These are phyloP conservation scores for Helianthus tuberosus DNA, from an alignment of 129 eudicot species.

Conservation along the genomic window DNA sequence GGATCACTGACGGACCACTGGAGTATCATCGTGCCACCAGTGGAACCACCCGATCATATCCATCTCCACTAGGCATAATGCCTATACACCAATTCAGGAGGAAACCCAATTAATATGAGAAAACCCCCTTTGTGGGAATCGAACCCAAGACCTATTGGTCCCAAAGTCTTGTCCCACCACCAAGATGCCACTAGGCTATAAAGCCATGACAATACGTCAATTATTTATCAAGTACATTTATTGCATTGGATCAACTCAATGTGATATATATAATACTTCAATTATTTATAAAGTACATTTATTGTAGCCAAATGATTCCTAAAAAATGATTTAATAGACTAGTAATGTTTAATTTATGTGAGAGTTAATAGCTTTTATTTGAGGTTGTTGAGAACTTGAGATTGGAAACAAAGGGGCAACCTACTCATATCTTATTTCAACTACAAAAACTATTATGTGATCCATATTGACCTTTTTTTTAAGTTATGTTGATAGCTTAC, in stretches of 20 bases:
- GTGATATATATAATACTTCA: not conserved
- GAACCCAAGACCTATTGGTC: too few relatives aligned
- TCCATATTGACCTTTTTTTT: not conserved
- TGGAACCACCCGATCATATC: too few relatives aligned
- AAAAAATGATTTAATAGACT: not conserved
- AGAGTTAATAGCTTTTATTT: conserved; percentile 12
- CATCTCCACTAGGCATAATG: too few relatives aligned
- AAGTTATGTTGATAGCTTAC: conserved; percentile 34
- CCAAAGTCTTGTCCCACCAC: too few relatives aligned
- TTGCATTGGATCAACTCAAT: not conserved
- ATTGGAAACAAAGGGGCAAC: conserved; percentile 8
- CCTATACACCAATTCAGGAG: too few relatives aligned
- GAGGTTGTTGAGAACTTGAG: conserved; percentile 10
- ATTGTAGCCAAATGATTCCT: not conserved
- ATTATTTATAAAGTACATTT: not conserved
- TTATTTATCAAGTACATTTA: too few relatives aligned
- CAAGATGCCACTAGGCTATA: too few relatives aligned
- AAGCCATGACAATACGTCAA: too few relatives aligned
- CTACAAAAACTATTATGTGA: conserved; percentile 10
- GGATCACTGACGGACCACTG: too few relatives aligned
- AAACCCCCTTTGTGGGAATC: too few relatives aligned
- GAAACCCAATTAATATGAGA: too few relatives aligned
- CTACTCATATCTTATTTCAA: not conserved
- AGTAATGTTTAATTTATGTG: not conserved
- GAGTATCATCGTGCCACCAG: too few relatives aligned